Conservation (phyloP, 805 yeast species). For the Yamadazyma laniorum region DNA sequence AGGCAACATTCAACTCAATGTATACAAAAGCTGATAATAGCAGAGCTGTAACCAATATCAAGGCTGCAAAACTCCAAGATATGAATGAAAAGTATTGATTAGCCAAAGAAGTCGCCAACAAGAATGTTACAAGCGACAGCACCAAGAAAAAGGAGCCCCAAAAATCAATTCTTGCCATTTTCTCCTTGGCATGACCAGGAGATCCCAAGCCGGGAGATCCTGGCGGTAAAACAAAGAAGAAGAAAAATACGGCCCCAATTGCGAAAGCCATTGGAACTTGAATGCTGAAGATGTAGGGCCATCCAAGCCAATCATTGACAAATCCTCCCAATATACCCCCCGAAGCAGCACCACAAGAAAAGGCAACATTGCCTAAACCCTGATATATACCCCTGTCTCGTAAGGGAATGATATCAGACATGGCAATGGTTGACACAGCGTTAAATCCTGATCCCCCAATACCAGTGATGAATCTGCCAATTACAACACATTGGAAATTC, state of each 20-base stretch:
- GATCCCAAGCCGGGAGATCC: conserved; percentile 59
- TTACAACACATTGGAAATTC: conserved; percentile 46
- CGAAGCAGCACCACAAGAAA: conserved; percentile 62
- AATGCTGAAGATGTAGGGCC: conserved; percentile 43
- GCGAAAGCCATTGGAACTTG: conserved; percentile 44
- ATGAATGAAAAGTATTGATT: conserved; percentile 54
- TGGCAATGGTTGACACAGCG: conserved; percentile 69
- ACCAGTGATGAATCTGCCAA: conserved; percentile 74
- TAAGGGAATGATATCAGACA: conserved; percentile 73
- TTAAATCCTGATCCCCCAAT: conserved; percentile 91
- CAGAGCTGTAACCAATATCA: conserved; percentile 23
- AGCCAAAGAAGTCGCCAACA: conserved; percentile 65
- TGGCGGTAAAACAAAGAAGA: conserved; percentile 46
- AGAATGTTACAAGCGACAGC: conserved; percentile 51
- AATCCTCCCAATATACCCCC: conserved; percentile 52
- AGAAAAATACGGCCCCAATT: conserved; percentile 36
- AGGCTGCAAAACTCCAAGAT: conserved; percentile 39
- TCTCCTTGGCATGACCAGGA: conserved; percentile 43
- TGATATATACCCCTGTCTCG: conserved; percentile 79
- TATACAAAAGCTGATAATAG: conserved; percentile 42
- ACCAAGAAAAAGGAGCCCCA: conserved; percentile 64
- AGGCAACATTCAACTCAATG: conserved; percentile 50
- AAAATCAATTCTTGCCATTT: conserved; percentile 62
- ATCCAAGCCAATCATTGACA: conserved; percentile 54
- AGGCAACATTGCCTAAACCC: conserved; percentile 75